Conservation (phyloP, 2,329 filamentous ascomycete genomes). For the Aspergillus persii region DNA sequence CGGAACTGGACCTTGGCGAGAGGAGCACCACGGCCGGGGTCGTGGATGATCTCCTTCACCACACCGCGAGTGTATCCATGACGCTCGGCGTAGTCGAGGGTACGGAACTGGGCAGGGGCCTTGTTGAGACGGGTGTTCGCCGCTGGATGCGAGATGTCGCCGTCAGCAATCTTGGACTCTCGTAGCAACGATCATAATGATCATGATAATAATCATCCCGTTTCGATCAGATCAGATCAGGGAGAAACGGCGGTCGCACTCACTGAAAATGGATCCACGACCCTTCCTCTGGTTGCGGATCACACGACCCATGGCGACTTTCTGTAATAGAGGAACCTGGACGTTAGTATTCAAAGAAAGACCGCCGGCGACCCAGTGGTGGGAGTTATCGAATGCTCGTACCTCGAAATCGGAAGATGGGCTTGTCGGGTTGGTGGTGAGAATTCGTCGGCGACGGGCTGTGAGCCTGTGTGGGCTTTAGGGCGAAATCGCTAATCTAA, state of each 20-base stretch:
- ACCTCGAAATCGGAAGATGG: conserved; percentile 44
- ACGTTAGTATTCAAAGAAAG: conserved; percentile 35
- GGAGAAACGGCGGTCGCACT: conserved; percentile 45
- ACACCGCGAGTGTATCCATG: conserved; percentile 98
- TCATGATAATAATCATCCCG: not conserved
- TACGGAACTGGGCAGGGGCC: conserved; percentile 91
- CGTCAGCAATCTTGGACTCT: conserved; percentile 31
- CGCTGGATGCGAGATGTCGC: conserved; percentile 49
- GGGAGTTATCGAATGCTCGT: conserved; percentile 32
- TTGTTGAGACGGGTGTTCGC: conserved; percentile 91
- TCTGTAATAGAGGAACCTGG: conserved; percentile 32
- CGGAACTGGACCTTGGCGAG: conserved; percentile 97
- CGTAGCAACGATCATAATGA: not conserved
- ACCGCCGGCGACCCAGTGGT: conserved; percentile 29
- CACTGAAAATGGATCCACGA: conserved; percentile 75
- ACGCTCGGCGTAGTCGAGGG: conserved; percentile 92
- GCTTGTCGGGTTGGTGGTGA: conserved; percentile 43
- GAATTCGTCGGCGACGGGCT: conserved; percentile 41
- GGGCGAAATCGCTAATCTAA: conserved; percentile 47
- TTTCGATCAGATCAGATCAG: conserved; percentile 12
- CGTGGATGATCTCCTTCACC: conserved; percentile 99
- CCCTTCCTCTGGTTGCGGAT: conserved; percentile 77
- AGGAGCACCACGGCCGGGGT: conserved; percentile 95
- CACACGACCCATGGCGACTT: conserved; percentile 62
- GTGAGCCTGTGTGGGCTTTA: conserved; percentile 48